A percentile compares a stretch with the other conserved stretches of the same genome.
Conservation (phyloP, 2,329 filamentous ascomycete genomes). For the Xylariaceae sp. region DNA sequence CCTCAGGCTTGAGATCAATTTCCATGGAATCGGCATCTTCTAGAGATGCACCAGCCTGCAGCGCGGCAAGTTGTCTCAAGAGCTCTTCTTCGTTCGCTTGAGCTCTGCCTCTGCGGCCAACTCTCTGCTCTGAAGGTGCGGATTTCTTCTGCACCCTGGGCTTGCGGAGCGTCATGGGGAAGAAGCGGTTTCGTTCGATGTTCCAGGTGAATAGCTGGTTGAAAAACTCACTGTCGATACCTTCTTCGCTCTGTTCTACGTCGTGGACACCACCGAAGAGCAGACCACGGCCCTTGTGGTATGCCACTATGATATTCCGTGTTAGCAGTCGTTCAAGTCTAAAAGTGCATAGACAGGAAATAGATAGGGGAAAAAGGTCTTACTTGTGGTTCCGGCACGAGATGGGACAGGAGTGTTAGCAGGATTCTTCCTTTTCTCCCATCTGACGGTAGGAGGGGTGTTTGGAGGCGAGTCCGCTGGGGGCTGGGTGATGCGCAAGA, state of each 20-base stretch:
- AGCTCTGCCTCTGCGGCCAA: slow-evolving; percentile 63
- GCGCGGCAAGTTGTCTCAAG: slow-evolving; percentile 74
- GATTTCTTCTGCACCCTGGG: slow-evolving; percentile 63
- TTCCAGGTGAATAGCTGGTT: slow-evolving; percentile 90
- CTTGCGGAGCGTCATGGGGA: slow-evolving; percentile 72
- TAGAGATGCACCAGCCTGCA: slow-evolving; percentile 68
- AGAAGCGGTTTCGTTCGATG: slow-evolving; percentile 90
- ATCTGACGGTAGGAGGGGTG: slow-evolving; percentile 68
- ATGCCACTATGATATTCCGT: slow-evolving; percentile 51
- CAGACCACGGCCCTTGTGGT: slow-evolving; percentile 88
- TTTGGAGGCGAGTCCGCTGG: slow-evolving; percentile 59
- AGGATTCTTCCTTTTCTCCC: slow-evolving; percentile 90
- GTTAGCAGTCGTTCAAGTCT: not conserved
- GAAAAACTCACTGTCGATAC: slow-evolving; percentile 96
- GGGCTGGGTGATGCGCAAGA: slow-evolving; percentile 73
- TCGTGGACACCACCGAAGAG: slow-evolving; percentile 93
- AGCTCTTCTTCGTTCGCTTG: slow-evolving; percentile 92
- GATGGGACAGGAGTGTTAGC: slow-evolving; percentile 80
- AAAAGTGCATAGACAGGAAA: too few relatives aligned
- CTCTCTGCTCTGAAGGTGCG: slow-evolving; percentile 50
- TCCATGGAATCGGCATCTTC: slow-evolving; percentile 44
- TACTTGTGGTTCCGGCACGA: slow-evolving; percentile 75
- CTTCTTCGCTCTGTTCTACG: slow-evolving; percentile 85
- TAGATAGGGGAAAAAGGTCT: not conserved
- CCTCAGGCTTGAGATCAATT: slow-evolving; percentile 43